Evolutionary conservation across 192 early-diverging fungal species (phyloP), one percentile per base, ranked within the genome.

Genomic region (Funneliformis geosporum): DNA sequence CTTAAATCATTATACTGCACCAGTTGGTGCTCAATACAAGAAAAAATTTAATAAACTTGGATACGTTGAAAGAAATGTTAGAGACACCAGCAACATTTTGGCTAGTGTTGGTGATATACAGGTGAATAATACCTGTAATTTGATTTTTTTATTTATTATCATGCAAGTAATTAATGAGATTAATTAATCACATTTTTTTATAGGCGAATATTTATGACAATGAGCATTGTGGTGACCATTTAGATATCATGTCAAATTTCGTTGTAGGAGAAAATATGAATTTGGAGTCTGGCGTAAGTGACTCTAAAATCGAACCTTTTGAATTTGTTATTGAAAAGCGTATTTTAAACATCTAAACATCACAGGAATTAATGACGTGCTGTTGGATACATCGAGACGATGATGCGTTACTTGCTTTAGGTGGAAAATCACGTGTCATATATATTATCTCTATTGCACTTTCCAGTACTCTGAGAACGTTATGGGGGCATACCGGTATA

Each of bases 231-330:
- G 95, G 95, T 12, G 94, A 96, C 80, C 96, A 97, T 74, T 86
- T 97, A 80, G 95, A 97, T 79, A 93, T 97, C 69, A 95, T 97
- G 94, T 95, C 95, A 8, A 94, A 97, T 81, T 97, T 92, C 75
- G 87, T 91, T 60, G 79, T 95, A 14, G 82, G 86, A 27, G 78
- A 82, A 28, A 16, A 11, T 76, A 43, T 64, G 67, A 12, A 60
- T 46, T 61, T 67, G 33, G 60, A 33, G 42, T 61, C 68, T 62
- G 27, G 43, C 12, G 39, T 65, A 38, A 14, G 60, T 65, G 12
- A 16, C 2, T 60, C 16, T 50, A 10, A 42, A 42, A 5, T 55
- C 33, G 38, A 10, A 27, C 59, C 43, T 12, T 76, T 69, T 28
- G 21, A 21, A 59, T 39, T 39, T 18, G 6, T 12, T 39, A 21